These are phyloP conservation scores for Pochonia chlamydosporia DNA, from an alignment of 2,329 filamentous ascomycete species.

Conservation along the genomic window DNA sequence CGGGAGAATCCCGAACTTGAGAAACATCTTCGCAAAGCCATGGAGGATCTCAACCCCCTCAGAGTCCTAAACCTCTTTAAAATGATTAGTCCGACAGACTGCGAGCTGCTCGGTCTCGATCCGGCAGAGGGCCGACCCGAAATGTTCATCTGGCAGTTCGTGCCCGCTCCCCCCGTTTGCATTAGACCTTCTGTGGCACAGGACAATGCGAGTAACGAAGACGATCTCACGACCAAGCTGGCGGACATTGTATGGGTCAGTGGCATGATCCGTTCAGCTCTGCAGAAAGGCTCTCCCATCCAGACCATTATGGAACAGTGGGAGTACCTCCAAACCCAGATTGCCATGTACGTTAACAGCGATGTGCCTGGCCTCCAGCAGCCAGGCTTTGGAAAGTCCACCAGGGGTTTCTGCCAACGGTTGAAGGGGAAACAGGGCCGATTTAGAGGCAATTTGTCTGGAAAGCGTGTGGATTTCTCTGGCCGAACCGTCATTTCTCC, in stretches of 20 bases:
- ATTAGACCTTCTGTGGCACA: slow-evolving; percentile 92
- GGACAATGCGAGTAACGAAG: slow-evolving; percentile 88
- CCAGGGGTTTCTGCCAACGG: slow-evolving; percentile 89
- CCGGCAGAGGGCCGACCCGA: slow-evolving; percentile 83
- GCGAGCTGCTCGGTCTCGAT: slow-evolving; percentile 84
- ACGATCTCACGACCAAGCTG: slow-evolving; percentile 95
- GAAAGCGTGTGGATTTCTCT: slow-evolving; percentile 98
- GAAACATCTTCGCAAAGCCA: slow-evolving; percentile 84
- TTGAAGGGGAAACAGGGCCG: slow-evolving; percentile 96
- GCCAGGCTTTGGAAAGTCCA: slow-evolving; percentile 78
- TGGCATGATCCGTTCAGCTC: slow-evolving; percentile 73
- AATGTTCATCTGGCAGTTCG: slow-evolving; percentile 96
- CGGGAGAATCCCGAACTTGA: slow-evolving; percentile 77
- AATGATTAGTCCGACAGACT: slow-evolving; percentile 76
- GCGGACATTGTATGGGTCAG: slow-evolving; percentile 94
- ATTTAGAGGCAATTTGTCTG: slow-evolving; percentile 93
- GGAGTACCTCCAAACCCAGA: slow-evolving; percentile 93
- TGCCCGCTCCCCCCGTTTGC: slow-evolving; percentile 89
- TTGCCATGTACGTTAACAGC: slow-evolving; percentile 97
- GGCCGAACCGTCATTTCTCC: slow-evolving; percentile 96
- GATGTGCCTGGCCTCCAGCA: slow-evolving; percentile 91
- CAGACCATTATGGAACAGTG: slow-evolving; percentile 95
- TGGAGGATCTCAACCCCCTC: slow-evolving; percentile 90
- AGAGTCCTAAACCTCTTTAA: slow-evolving; percentile 88
- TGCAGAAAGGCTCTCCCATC: slow-evolving; percentile 78